A percentile compares a stretch with the other conserved stretches of the same genome.
Conservation (phyloP, 164 flowering plant species). For the Liquidambar formosana region DNA sequence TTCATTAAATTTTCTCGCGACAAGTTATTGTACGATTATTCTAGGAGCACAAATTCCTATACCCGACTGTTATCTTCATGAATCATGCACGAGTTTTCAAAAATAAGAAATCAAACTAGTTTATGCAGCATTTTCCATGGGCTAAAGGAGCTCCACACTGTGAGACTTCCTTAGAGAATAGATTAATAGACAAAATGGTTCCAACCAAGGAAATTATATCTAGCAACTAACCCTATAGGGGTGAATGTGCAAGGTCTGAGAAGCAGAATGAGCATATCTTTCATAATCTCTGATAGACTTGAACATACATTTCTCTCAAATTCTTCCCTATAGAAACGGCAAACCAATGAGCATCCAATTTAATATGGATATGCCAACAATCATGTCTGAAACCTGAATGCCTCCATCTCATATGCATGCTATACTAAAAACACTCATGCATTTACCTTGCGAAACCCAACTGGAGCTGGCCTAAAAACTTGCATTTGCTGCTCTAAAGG, state of each 20-base stretch:
- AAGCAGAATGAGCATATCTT: neutral
- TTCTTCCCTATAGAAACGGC: neutral
- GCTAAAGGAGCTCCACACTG: neutral
- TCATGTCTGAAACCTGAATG: neutral
- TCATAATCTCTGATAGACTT: neutral
- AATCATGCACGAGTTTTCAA: neutral
- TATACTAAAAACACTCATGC: neutral
- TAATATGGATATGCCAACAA: neutral
- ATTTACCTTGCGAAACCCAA: slow-evolving; percentile 84
- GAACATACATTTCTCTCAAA: neutral
- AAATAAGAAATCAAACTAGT: neutral
- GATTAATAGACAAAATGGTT: neutral
- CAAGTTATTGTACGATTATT: neutral
- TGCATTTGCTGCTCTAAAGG: slow-evolving; percentile 90
- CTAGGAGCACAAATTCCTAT: neutral
- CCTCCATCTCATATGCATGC: neutral
- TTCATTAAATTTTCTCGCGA: neutral
- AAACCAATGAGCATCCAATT: neutral
- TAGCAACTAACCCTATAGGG: neutral
- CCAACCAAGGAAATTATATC: neutral
- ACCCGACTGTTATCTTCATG: neutral
- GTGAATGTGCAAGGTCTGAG: neutral
- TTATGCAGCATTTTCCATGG: neutral
- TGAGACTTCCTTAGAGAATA: too few relatives aligned
- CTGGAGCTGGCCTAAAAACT: slow-evolving; percentile 73